These are phyloP conservation scores for Nemania serpens DNA, from an alignment of 2,329 filamentous ascomycete species.

Conservation along the genomic window DNA sequence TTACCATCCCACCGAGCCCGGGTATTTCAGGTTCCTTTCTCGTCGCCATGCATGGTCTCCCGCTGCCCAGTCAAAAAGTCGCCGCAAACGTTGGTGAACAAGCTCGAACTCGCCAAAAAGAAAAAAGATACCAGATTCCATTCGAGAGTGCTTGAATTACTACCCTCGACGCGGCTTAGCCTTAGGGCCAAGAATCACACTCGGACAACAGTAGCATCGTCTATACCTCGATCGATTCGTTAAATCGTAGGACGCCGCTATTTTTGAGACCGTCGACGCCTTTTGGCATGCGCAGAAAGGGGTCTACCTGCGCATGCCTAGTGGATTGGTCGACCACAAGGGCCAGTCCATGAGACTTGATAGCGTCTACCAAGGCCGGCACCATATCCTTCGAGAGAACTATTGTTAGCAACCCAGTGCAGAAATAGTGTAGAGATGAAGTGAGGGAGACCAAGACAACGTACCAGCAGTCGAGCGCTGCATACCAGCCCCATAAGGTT, in stretches of 20 bases:
- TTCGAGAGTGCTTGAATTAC: not conserved
- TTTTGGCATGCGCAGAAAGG: slow-evolving; percentile 68
- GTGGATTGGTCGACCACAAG: slow-evolving; percentile 86
- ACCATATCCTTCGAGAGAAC: slow-evolving; percentile 74
- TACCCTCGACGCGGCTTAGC: not conserved
- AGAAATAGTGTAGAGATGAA: not conserved
- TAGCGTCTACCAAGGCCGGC: slow-evolving; percentile 86
- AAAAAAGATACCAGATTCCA: not conserved
- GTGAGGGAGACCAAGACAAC: slow-evolving; percentile 42
- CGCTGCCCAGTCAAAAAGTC: not conserved
- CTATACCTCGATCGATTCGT: slow-evolving; percentile 82
- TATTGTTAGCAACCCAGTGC: slow-evolving; percentile 6
- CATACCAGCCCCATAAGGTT: slow-evolving; percentile 98
- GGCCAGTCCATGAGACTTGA: slow-evolving; percentile 92
- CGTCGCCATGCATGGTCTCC: not conserved
- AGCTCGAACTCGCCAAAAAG: too few relatives aligned
- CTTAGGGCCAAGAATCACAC: not conserved
- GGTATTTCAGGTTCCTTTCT: slow-evolving; percentile 8
- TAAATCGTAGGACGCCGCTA: slow-evolving; percentile 89
- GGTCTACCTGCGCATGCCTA: slow-evolving; percentile 54
- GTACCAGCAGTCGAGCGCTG: slow-evolving; percentile 81
- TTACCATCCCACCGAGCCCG: not conserved
- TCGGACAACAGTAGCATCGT: slow-evolving; percentile 16
- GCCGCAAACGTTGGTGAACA: not conserved
- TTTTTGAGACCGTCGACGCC: slow-evolving; percentile 86